phyloP scores from a whole-genome alignment of 306 rosid genomes.

The Castanea crenata region DNA sequence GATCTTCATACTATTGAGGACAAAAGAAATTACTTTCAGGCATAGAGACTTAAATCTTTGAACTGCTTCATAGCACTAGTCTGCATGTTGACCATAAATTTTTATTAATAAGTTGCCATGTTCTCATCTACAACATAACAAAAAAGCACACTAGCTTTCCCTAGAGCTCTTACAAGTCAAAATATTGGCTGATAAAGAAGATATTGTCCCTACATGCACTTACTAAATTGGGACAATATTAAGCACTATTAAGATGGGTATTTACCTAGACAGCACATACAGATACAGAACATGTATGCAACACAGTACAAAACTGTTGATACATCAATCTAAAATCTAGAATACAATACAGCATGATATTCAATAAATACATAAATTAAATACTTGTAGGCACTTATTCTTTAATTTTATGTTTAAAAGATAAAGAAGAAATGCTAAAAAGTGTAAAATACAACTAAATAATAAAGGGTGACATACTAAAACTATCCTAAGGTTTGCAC shows the following conservation, averaged over 20 bases:
- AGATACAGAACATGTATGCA: no score
- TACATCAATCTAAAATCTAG: no score
- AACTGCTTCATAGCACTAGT: conserved; percentile 54
- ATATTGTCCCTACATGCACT: neutral
- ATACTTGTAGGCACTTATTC: no score
- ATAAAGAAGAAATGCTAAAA: no score
- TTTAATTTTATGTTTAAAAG: no score
- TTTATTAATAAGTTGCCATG: neutral
- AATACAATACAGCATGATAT: no score
- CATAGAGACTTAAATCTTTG: conserved; percentile 86
- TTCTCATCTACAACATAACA: neutral
- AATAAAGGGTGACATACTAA: no score
- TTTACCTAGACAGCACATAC: neutral
- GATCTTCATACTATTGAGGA: conserved; percentile 69
- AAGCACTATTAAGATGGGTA: neutral
- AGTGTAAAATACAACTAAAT: no score
- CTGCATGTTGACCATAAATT: conserved; percentile 38
- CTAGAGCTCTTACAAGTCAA: neutral
- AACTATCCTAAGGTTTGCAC: no score
- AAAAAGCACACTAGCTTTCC: neutral
- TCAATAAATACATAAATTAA: no score
- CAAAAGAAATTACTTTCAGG: conserved; percentile 62
- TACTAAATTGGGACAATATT: neutral
- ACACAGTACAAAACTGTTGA: no score
- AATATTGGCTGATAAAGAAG: neutral